Percentiles rank a stretch among this genome's conserved stretches.
These are phyloP conservation scores for Russula compacta DNA, from an alignment of 768 basidiomycete species.

Conservation along the genomic window DNA sequence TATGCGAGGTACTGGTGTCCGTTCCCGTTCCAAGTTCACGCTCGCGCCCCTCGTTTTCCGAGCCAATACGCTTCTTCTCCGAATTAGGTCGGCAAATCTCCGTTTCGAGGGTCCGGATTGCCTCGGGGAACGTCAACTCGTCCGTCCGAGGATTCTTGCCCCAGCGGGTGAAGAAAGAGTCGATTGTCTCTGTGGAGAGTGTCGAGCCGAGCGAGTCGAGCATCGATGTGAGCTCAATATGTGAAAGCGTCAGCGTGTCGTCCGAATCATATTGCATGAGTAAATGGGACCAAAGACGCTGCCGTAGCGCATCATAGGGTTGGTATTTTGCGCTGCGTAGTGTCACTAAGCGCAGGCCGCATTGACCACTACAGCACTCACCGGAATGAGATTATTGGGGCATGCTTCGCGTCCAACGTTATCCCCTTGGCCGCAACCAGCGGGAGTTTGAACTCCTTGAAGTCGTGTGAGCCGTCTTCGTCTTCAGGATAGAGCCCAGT, in stretches of 20 bases:
- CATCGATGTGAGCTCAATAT: conserved; percentile 87
- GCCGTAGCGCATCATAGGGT: conserved; percentile 85
- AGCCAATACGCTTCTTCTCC: conserved; percentile 63
- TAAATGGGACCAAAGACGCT: conserved; percentile 85
- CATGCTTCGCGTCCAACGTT: conserved; percentile 64
- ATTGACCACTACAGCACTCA: conserved; percentile 25
- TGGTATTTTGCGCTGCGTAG: conserved; percentile 80
- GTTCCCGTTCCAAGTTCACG: conserved; percentile 15
- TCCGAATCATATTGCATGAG: conserved; percentile 86
- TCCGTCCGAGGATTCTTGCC: conserved; percentile 56
- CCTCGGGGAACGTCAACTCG: conserved; percentile 70
- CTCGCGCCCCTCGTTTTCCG: conserved; percentile 29
- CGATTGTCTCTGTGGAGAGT: conserved; percentile 66
- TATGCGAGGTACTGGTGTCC: conserved; percentile 44
- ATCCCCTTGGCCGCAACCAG: conserved; percentile 52
- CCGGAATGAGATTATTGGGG: conserved; percentile 63
- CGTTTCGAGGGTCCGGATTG: conserved; percentile 75
- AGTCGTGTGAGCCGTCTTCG: conserved; percentile 45
- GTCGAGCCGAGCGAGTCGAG: conserved; percentile 96
- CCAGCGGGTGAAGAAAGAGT: conserved; percentile 69
- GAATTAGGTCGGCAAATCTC: conserved; percentile 66
- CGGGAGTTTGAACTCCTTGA: conserved; percentile 65
- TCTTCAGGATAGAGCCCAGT: conserved; percentile 47
- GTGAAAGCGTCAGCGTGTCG: conserved; percentile 63
- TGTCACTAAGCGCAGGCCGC: neutral